These are phyloP conservation scores for Colletotrichum cordylinicola DNA, from an alignment of 2,329 filamentous ascomycete species.

Conservation along the genomic window DNA sequence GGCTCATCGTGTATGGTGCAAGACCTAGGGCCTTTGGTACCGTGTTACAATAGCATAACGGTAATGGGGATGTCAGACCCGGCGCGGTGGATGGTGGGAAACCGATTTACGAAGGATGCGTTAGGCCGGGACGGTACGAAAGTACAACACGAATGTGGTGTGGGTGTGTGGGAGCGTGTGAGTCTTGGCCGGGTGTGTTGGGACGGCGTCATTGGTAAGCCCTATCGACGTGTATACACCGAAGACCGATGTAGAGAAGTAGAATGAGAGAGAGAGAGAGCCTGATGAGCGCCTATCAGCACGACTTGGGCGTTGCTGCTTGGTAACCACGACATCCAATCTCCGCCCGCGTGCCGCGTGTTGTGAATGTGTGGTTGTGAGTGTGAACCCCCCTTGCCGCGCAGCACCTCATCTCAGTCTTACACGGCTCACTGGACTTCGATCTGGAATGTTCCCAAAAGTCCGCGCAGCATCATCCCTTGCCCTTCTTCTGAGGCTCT, in stretches of 20 bases:
- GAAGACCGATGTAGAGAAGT: not conserved
- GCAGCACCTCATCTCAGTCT: not conserved
- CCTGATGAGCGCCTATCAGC: not conserved
- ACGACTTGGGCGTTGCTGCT: constrained; percentile 9
- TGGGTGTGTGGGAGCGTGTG: not conserved
- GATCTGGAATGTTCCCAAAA: constrained; percentile 10
- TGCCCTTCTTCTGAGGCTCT: constrained; percentile 4
- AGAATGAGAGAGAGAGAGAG: not conserved
- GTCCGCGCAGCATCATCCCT: constrained; percentile 13
- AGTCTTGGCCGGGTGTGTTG: not conserved
- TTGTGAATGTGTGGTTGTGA: not conserved
- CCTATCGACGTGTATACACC: not conserved
- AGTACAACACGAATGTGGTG: not conserved
- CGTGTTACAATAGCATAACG: constrained; percentile 11
- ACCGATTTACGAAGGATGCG: constrained; percentile 6
- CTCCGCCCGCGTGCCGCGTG: constrained; percentile 8
- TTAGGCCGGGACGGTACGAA: constrained; percentile 11
- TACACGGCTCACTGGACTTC: not conserved
- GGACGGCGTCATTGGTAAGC: constrained; percentile 15
- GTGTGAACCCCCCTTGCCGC: not conserved
- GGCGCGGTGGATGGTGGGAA: not conserved
- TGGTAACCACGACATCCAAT: constrained; percentile 14
- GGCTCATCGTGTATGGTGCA: constrained; percentile 6
- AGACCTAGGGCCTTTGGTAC: not conserved
- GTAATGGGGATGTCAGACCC: not conserved